A percentile compares a stretch with the other conserved stretches of the same genome.
phyloP scores from a whole-genome alignment of 192 early-diverging fungal species.

The Podila epicladia region DNA sequence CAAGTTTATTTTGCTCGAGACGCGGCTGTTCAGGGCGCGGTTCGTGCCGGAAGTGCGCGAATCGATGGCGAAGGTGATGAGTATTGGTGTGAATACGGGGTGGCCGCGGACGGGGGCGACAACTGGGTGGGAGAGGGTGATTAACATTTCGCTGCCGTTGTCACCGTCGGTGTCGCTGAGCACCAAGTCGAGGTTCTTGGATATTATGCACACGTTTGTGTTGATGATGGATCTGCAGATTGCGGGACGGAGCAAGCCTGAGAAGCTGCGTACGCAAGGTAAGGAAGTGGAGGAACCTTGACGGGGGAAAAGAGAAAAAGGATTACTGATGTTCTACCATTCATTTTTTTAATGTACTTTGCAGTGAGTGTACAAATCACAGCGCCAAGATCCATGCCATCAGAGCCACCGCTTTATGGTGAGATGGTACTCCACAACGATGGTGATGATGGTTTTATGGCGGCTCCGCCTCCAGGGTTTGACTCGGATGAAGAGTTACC shows the following conservation, averaged over 20 bases:
- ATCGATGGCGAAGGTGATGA: conserved; percentile 11
- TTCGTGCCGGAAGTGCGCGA: conserved; percentile 14
- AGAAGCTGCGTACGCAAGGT: conserved; percentile 17
- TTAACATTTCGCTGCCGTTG: conserved; percentile 13
- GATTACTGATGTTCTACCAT: neutral
- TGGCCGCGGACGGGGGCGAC: conserved; percentile 14
- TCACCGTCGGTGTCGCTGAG: conserved; percentile 11
- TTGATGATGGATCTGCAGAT: conserved; percentile 10
- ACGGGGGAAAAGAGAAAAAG: neutral
- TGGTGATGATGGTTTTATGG: neutral
- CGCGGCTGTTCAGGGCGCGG: conserved; percentile 8
- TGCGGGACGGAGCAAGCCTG: conserved; percentile 5
- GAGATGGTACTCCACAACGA: conserved; percentile 3
- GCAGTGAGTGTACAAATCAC: neutral
- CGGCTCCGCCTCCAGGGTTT: neutral
- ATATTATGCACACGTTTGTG: conserved; percentile 11
- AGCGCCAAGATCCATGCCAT: too few relatives aligned
- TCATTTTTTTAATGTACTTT: neutral
- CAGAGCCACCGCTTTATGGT: conserved; percentile 12
- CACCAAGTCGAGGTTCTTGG: conserved; percentile 18
- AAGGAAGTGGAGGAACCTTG: neutral
- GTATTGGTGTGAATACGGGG: conserved; percentile 8
- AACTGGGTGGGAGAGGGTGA: conserved; percentile 12
- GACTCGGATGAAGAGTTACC: conserved; percentile 11
- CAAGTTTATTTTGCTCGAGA: conserved; percentile 16